Conservation (phyloP, 2,329 filamentous ascomycete species). For the Penicillium sp. region DNA sequence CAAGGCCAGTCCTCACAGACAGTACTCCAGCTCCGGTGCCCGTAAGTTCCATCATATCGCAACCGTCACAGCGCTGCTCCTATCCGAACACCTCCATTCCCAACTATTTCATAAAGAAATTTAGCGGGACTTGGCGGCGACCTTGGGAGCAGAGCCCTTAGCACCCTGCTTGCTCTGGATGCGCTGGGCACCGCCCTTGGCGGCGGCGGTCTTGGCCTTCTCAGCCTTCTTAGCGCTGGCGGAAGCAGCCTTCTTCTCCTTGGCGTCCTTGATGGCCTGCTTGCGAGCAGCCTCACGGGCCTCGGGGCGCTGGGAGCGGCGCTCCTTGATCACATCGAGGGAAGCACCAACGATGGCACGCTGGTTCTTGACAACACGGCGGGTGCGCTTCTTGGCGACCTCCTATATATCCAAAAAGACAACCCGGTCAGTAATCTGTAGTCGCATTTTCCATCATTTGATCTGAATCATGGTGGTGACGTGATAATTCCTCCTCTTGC, state of each 20-base stretch:
- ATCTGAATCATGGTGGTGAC: conserved; percentile 2
- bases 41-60: conserved; percentile 32
- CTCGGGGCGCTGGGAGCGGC: conserved; percentile 90
- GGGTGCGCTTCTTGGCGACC: conserved; percentile 99
- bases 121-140: conserved; percentile 84
- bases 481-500: conserved; percentile 16
- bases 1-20: conserved; percentile 26
- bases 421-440: conserved; percentile 30
- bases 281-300: conserved; percentile 87
- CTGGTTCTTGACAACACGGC: conserved; percentile 97
- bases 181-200: conserved; percentile 75
- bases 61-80: conserved; percentile 27
- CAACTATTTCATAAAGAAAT: conserved; percentile 29
- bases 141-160: conserved; percentile 86
- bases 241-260: conserved; percentile 93
- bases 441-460: conserved; percentile 9
- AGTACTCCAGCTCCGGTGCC: conserved; percentile 30
- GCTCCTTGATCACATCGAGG: conserved; percentile 99
- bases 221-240: conserved; percentile 96
- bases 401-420: conserved; percentile 64
- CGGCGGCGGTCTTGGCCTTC: conserved; percentile 90
- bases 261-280: conserved; percentile 92
- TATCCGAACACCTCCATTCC: conserved; percentile 28
- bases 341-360: conserved; percentile 98
- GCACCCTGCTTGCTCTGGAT: conserved; percentile 96